Evolutionary conservation across 2,329 filamentous ascomycete genomes (phyloP), one percentile per base, ranked within the genome.

Genomic region (Dothistroma pini): DNA sequence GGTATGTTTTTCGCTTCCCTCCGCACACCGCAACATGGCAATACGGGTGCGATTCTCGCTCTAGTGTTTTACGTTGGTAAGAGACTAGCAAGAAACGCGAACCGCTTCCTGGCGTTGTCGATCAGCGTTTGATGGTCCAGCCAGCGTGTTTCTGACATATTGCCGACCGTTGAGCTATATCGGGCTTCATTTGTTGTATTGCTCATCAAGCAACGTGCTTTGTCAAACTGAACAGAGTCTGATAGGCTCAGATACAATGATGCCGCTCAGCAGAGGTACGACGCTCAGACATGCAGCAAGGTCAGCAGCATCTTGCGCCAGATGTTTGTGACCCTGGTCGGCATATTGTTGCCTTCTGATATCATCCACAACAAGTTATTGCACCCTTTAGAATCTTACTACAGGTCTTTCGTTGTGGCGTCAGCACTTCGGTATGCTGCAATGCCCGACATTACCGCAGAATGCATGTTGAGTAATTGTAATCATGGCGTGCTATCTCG

Each of bases 91-190:
- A 44, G 53, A 54, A 55, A 51, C 52, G 32, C 51, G 29, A 49
- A 41, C 2, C 10, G 32, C n/a, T n/a, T 12, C 6, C 32, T 16
- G 41, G 54, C 58, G 44, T 54, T 56, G 58, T 41, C 48, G 58
- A 60, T 60, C 54, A 29, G 47, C 48, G 53, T 25, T 53, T 53
- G 41, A 38, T 8, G 51, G n/a, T 32, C 52, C 44, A 16, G 7
- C 35, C 29, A 54, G 54, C 38, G 38, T 57, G 59, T 57, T 61
- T 57, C 51, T 47, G 34, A 61, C 44, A 57, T 61, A 61, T 60
- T 57, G 58, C 48, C 49, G 35, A n/a, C 54, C 41, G 59, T 49
- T 21, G 54, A 57, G 57, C 54, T 29, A 34, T 53, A 47, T 54
- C 54, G 53, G 54, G 44, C 58, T 57, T 57, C 59, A 50, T 38